These are phyloP conservation scores for Fusarium stilboides DNA, from an alignment of 2,329 filamentous ascomycete species.

Conservation along the genomic window DNA sequence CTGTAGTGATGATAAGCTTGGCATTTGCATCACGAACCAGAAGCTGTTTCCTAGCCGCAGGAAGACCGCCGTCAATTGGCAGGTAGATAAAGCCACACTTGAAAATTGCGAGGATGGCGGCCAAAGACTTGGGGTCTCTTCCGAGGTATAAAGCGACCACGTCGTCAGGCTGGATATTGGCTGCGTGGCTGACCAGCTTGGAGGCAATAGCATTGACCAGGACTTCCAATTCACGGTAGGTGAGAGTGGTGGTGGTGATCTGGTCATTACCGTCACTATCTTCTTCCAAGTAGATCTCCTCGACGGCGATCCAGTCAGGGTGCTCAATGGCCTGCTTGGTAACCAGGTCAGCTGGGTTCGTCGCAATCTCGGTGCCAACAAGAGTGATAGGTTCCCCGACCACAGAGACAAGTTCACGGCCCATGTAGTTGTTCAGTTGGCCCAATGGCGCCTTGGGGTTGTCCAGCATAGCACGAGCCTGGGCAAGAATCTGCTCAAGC, in stretches of 20 bases:
- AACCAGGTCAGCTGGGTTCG: neutral
- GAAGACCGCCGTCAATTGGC: constrained; percentile 14
- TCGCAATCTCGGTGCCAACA: fast-evolving
- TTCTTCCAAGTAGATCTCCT: constrained; percentile 15
- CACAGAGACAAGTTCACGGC: neutral
- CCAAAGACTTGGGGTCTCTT: constrained; percentile 23
- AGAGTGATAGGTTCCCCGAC: neutral
- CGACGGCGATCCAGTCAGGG: constrained; percentile 26
- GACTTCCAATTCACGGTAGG: constrained; percentile 5
- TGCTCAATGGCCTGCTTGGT: neutral
- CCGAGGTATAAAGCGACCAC: constrained; percentile 19
- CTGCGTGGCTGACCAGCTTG: neutral
- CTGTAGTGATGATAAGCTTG: constrained; percentile 13
- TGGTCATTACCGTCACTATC: neutral
- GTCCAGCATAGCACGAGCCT: constrained; percentile 10
- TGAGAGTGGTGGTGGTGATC: constrained; percentile 9
- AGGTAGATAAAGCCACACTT: constrained; percentile 17
- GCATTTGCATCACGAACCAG: constrained; percentile 25
- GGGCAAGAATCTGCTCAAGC: constrained; percentile 15
- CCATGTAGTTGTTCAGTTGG: constrained; percentile 7
- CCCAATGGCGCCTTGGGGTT: neutral
- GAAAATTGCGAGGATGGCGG: constrained; percentile 30
- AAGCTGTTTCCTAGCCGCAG: constrained; percentile 20
- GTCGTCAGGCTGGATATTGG: constrained; percentile 1
- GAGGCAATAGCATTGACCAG: constrained; percentile 10